phyloP scores from a whole-genome alignment of 768 basidiomycete genomes.

The Termitomyces sp. region DNA sequence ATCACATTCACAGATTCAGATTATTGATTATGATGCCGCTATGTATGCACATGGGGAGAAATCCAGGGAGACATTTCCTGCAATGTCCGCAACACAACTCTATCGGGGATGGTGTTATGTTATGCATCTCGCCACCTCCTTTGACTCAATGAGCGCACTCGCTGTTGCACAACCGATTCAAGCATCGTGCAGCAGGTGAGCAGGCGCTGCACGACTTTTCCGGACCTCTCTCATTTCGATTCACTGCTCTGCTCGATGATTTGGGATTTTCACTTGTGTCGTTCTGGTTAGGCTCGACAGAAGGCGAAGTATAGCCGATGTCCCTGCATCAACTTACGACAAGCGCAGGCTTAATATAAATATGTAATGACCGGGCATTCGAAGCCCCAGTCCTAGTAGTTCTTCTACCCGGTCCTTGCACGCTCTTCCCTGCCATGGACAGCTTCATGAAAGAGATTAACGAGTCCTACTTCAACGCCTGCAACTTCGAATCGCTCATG shows the following conservation, averaged over 20 bases:
- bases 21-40: no score
- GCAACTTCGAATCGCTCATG: slow-evolving; percentile 15
- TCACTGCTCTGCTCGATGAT: no score
- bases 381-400: no score
- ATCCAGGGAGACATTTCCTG: no score
- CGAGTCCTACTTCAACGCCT: slow-evolving; percentile 14
- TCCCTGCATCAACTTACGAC: background rate
- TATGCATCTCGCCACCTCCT: no score
- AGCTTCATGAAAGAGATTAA: slow-evolving; percentile 10
- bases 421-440: background rate
- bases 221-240: background rate
- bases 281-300: background rate
- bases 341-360: background rate
- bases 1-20: no score
- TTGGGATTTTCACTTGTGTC: background rate
- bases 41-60: no score
- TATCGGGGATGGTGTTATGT: no score
- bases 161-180: background rate
- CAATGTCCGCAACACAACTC: no score
- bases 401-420: background rate
- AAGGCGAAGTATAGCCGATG: background rate
- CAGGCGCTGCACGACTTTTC: background rate
- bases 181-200: background rate
- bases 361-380: background rate
- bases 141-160: no score